phyloP scores from a whole-genome alignment of 441 rosid species.

The Cnidoscolus chayamansa region DNA sequence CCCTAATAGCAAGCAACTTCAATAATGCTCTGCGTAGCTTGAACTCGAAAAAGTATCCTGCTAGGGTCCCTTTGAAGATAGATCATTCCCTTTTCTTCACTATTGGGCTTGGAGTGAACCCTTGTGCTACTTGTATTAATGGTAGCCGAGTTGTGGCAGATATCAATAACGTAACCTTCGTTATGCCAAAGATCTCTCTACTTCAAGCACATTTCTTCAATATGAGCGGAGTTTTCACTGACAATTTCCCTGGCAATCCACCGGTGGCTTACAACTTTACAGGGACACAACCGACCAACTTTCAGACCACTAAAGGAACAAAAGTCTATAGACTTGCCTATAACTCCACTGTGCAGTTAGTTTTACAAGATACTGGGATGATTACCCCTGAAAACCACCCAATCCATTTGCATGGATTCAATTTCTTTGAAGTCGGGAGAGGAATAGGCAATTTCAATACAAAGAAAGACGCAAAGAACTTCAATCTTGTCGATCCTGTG shows the following conservation, averaged over 20 bases:
- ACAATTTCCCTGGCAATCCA: conserved; percentile 72
- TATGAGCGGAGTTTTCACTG: conserved; percentile 67
- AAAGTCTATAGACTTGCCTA: conserved; percentile 59
- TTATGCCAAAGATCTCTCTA: conserved; percentile 68
- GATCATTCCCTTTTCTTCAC: conserved; percentile 70
- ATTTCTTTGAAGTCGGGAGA: conserved; percentile 65
- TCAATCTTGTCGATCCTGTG: conserved; percentile 80
- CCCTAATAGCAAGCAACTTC: conserved; percentile 49
- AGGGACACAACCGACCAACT: conserved; percentile 51
- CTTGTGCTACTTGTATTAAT: conserved; percentile 62
- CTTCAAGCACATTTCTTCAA: conserved; percentile 81
- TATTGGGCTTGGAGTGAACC: conserved; percentile 58
- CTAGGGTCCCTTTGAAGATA: conserved; percentile 57
- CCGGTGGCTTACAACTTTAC: conserved; percentile 51
- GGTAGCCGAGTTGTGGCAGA: conserved; percentile 67
- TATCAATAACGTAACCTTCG: conserved; percentile 71
- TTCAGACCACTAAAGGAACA: conserved; percentile 59
- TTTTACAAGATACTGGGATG: conserved; percentile 76
- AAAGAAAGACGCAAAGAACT: conserved; percentile 53
- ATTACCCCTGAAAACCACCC: conserved; percentile 83
- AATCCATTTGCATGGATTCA: conserved; percentile 76
- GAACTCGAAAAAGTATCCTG: conserved; percentile 64
- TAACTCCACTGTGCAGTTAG: conserved; percentile 69
- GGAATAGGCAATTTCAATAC: conserved; percentile 72
- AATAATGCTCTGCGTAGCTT: conserved; percentile 57